Conservation (phyloP, 1,284 basidiomycete genomes). For the Cystobasidium slooffiae region DNA sequence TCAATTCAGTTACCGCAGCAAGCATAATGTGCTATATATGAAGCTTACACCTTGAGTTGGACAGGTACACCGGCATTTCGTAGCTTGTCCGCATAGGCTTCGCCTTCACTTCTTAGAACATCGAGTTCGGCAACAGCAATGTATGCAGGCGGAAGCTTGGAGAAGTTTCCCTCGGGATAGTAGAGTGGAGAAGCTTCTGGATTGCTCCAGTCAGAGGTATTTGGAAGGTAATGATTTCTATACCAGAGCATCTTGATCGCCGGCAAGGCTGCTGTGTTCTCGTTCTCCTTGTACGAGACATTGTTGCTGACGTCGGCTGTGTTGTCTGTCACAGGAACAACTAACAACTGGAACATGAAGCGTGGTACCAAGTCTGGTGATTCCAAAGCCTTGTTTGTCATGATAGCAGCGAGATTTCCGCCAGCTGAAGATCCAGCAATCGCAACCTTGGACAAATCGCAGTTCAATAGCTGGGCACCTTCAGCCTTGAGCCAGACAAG, state of each 20-base stretch:
- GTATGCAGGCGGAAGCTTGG: constrained; percentile 65
- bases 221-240: constrained; percentile 68
- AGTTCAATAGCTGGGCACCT: constrained; percentile 58
- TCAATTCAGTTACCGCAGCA: background rate
- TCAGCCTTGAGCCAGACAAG: constrained; percentile 65
- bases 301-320: constrained; percentile 61
- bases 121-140: constrained; percentile 70
- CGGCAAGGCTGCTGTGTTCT: constrained; percentile 65
- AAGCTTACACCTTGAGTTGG: constrained; percentile 14
- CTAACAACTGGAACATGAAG: constrained; percentile 65
- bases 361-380: constrained; percentile 64
- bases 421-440: constrained; percentile 74
- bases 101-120: constrained; percentile 69
- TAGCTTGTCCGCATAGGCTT: constrained; percentile 68
- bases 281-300: constrained; percentile 66
- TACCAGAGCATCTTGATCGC: constrained; percentile 74
- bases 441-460: constrained; percentile 61
- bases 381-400: constrained; percentile 67
- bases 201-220: constrained; percentile 64
- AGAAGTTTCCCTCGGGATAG: constrained; percentile 65
- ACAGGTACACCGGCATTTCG: constrained; percentile 61
- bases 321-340: constrained; percentile 74
- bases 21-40: background rate
- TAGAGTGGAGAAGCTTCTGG: constrained; percentile 73
- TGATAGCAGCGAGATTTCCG: constrained; percentile 70